A percentile compares a stretch with the other conserved stretches of the same genome.
phyloP scores from a whole-genome alignment of 2,329 filamentous ascomycete genomes.

The Alternaria postmessia region DNA sequence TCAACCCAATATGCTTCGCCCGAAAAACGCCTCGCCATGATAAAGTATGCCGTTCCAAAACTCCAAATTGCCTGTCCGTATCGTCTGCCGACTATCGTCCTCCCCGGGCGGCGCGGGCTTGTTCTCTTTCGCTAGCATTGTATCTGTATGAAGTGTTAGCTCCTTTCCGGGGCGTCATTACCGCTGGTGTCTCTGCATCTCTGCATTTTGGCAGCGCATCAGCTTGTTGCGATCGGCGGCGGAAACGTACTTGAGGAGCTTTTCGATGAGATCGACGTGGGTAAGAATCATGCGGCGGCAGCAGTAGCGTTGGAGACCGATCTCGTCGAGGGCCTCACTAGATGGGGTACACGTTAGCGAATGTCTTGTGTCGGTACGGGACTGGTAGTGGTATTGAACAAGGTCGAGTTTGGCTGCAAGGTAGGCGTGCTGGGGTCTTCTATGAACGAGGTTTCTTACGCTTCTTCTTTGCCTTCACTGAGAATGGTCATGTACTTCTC shows the following conservation, averaged over 20 bases:
- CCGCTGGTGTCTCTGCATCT: neutral
- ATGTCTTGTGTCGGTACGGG: neutral
- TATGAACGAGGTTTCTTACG: constrained; percentile 32
- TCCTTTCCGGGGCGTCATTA: constrained; percentile 23
- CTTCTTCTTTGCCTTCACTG: constrained; percentile 64
- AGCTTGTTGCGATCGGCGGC: constrained; percentile 18
- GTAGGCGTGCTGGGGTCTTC: neutral
- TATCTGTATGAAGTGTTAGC: constrained; percentile 41
- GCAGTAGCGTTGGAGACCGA: constrained; percentile 95
- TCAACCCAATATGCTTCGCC: constrained; percentile 8
- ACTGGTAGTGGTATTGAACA: neutral
- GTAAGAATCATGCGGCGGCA: constrained; percentile 99
- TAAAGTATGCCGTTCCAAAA: constrained; percentile 28
- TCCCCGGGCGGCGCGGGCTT: constrained; percentile 39
- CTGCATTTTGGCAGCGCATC: constrained; percentile 2
- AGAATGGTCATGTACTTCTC: constrained; percentile 92
- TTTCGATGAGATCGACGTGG: constrained; percentile 98
- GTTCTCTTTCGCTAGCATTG: constrained; percentile 49
- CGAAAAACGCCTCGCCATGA: constrained; percentile 27
- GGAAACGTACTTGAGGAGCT: constrained; percentile 71
- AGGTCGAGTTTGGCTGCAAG: neutral
- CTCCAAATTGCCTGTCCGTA: constrained; percentile 16
- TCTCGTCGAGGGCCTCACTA: constrained; percentile 94
- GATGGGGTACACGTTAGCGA: constrained; percentile 18
- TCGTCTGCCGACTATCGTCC: constrained; percentile 24